Conservation (phyloP, 768 basidiomycete genomes). For the Harrya chromipes region DNA sequence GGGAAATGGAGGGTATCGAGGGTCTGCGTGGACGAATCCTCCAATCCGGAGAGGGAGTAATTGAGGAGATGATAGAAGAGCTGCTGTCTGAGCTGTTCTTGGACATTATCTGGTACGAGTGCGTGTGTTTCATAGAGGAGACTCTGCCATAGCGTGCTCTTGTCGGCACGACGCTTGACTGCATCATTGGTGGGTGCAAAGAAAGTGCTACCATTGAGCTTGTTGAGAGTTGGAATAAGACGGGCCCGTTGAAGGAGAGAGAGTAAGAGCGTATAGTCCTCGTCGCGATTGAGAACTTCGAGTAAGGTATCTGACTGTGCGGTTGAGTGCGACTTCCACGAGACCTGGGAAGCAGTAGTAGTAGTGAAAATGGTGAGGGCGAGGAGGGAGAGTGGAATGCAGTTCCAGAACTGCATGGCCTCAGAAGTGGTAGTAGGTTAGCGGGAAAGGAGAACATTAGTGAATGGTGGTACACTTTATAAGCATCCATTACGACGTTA, state of each 20-base stretch:
- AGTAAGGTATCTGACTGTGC: constrained; percentile 59
- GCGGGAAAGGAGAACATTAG: background rate
- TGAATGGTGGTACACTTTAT: constrained; percentile 1
- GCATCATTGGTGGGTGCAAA: constrained; percentile 98
- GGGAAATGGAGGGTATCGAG: constrained; percentile 73
- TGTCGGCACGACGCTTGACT: constrained; percentile 48
- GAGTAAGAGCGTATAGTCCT: constrained; percentile 76
- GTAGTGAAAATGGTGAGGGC: constrained; percentile 11
- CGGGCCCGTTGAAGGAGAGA: constrained; percentile 76
- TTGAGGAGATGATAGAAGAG: constrained; percentile 95
- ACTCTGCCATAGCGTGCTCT: constrained; percentile 31
- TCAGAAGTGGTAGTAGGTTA: background rate
- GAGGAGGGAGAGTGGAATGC: constrained; percentile 36
- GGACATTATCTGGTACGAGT: constrained; percentile 68
- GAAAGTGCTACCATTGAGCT: constrained; percentile 75
- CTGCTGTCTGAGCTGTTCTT: constrained; percentile 82
- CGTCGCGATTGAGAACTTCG: constrained; percentile 70
- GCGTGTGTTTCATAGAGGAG: constrained; percentile 29
- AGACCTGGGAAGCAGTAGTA: constrained; percentile 20
- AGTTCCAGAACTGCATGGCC: constrained; percentile 33
- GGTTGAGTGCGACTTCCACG: constrained; percentile 21
- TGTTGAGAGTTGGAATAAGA: constrained; percentile 90
- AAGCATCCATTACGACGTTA: background rate
- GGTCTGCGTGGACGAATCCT: constrained; percentile 36
- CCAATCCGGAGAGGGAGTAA: constrained; percentile 52